phyloP scores from a whole-genome alignment of 495 filamentous ascomycete genomes.

The Aspergillus saccharolyticus region DNA sequence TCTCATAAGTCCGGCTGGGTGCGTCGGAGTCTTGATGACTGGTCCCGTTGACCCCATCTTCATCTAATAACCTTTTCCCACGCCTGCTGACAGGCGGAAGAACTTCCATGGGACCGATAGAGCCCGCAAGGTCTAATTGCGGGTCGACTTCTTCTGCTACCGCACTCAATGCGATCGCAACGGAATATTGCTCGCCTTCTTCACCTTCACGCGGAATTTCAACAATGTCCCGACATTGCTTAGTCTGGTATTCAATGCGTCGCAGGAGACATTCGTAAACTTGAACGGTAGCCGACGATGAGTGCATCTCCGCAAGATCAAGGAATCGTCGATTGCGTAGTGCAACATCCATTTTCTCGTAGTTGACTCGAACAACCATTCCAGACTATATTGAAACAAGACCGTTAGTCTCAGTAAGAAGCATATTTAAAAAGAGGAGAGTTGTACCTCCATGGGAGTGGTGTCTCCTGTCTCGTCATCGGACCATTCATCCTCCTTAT shows the following conservation, averaged over 20 bases:
- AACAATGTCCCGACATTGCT: conserved; percentile 59
- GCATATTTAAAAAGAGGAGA: background rate
- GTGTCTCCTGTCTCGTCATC: conserved; percentile 37
- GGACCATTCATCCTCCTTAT: conserved; percentile 36
- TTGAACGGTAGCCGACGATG: conserved; percentile 50
- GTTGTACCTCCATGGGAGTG: conserved; percentile 39
- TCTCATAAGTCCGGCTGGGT: conserved; percentile 38
- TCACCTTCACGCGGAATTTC: conserved; percentile 52
- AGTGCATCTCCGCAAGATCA: conserved; percentile 52
- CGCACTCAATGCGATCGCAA: conserved; percentile 32
- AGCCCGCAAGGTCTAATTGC: conserved; percentile 34
- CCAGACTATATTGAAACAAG: conserved; percentile 36
- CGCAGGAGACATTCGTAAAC: conserved; percentile 72
- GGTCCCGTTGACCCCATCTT: conserved; percentile 36
- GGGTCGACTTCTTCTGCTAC: conserved; percentile 38
- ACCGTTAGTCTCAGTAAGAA: background rate
- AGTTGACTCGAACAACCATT: conserved; percentile 73
- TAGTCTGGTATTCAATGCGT: conserved; percentile 60
- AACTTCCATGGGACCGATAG: conserved; percentile 33
- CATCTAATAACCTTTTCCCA: conserved; percentile 34
- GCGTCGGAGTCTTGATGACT: conserved; percentile 29
- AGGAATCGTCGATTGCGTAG: conserved; percentile 75
- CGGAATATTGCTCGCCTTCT: conserved; percentile 40
- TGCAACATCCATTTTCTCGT: conserved; percentile 75
- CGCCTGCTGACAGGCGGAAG: conserved; percentile 22